A percentile compares a stretch with the other conserved stretches of the same genome.
These are phyloP conservation scores for Calonectria crousiana DNA, from an alignment of 2,329 filamentous ascomycete genomes.

Conservation along the genomic window DNA sequence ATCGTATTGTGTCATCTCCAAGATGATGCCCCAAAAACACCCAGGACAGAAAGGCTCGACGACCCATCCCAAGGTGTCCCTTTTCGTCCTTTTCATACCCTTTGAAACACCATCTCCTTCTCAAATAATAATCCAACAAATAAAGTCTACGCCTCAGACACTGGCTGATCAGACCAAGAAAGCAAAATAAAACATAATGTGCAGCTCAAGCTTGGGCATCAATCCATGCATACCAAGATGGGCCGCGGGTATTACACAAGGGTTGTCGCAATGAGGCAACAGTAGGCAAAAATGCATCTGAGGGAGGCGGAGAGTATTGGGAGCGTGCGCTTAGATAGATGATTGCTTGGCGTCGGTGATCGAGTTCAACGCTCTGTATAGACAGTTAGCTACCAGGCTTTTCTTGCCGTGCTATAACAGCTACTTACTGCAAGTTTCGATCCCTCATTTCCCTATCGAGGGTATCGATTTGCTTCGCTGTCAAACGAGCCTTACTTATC, in stretches of 20 bases:
- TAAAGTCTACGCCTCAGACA: conserved; percentile 17
- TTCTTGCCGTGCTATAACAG: conserved; percentile 33
- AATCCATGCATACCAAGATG: conserved; percentile 15
- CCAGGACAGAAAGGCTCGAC: background rate
- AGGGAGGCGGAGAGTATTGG: conserved; percentile 7
- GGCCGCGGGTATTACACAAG: conserved; percentile 46
- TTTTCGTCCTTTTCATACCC: background rate
- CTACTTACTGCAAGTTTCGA: conserved; percentile 61
- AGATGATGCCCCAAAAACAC: conserved; percentile 5
- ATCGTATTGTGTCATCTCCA: conserved; percentile 24
- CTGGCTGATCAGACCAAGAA: conserved; percentile 21
- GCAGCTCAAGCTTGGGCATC: conserved; percentile 10
- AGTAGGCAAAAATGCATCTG: conserved; percentile 26
- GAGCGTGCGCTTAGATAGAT: conserved; percentile 1
- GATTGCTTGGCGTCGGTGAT: conserved; percentile 42
- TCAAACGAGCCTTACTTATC: conserved; percentile 60
- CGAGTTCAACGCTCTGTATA: conserved; percentile 40
- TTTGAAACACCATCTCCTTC: background rate
- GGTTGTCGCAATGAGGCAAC: conserved; percentile 34
- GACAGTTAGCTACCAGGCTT: conserved; percentile 16
- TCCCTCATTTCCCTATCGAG: conserved; percentile 69
- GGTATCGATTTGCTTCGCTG: conserved; percentile 63
- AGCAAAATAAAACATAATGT: conserved; percentile 22
- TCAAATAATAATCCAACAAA: conserved; percentile 3
- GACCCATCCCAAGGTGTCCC: background rate